phyloP scores from a whole-genome alignment of 768 basidiomycete genomes.

The Rhodotorula sphaerocarpa region DNA sequence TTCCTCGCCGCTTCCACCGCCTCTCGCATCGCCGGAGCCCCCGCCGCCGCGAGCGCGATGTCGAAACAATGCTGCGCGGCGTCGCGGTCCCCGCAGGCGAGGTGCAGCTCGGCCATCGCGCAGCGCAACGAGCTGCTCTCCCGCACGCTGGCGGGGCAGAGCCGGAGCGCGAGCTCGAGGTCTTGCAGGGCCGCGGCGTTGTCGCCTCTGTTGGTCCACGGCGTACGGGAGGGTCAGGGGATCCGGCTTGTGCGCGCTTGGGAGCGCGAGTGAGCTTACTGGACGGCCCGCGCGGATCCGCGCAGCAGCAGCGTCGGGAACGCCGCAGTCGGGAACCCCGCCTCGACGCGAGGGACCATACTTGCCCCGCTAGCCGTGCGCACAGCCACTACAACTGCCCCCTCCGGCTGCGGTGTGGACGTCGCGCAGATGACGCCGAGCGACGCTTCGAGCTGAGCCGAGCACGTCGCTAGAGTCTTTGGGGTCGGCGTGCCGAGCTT shows the following conservation, averaged over 20 bases:
- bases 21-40: not conserved
- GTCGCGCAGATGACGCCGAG: conserved; percentile 5
- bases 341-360: not conserved
- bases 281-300: conserved; percentile 1
- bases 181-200: conserved; percentile 13
- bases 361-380: too few relatives aligned
- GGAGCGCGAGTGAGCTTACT: not conserved
- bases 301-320: conserved; percentile 15
- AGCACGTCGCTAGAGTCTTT: not conserved
- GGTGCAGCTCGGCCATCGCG: conserved; percentile 9
- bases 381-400: not conserved
- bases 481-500: not conserved
- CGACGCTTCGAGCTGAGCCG: conserved; percentile 11
- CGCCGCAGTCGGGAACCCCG: conserved; percentile 3
- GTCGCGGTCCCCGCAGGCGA: conserved; percentile 9
- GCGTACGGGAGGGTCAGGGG: not conserved
- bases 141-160: not conserved
- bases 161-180: conserved; percentile 6
- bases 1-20: not conserved
- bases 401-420: not conserved
- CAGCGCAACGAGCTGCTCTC: conserved; percentile 5
- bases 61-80: conserved; percentile 17
- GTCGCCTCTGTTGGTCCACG: conserved; percentile 1
- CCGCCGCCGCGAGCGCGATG: conserved; percentile 9
- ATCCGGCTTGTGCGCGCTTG: rapidly evolving